Conservation (phyloP, 1,284 basidiomycete species). For the Cutaneotrichosporon cutaneum region DNA sequence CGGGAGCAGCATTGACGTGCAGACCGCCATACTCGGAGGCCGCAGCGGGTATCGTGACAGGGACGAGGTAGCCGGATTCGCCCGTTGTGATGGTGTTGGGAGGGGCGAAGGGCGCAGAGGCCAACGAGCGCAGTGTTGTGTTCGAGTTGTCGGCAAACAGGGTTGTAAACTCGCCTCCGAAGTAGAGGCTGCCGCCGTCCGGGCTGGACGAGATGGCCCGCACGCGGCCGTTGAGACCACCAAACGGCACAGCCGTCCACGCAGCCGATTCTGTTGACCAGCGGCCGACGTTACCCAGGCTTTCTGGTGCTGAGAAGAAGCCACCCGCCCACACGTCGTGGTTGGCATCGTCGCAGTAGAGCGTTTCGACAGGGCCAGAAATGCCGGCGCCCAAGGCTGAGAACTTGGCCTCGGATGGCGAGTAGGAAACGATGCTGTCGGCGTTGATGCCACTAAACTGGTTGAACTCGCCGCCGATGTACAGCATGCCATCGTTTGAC, state of each 20-base stretch:
- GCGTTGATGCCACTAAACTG: constrained; percentile 32
- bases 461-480: constrained; percentile 47
- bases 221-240: constrained; percentile 77
- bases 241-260: constrained; percentile 67
- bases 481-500: constrained; percentile 39
- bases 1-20: constrained; percentile 69
- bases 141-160: constrained; percentile 59
- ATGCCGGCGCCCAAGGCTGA: constrained; percentile 42
- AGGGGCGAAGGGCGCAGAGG: constrained; percentile 43
- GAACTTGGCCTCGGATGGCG: constrained; percentile 31
- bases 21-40: constrained; percentile 51
- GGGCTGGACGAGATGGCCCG: constrained; percentile 72
- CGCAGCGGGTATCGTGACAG: constrained; percentile 66
- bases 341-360: constrained; percentile 76
- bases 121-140: constrained; percentile 69
- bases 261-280: constrained; percentile 70
- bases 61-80: constrained; percentile 86
- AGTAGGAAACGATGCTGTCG: constrained; percentile 42
- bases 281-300: constrained; percentile 67
- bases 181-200: constrained; percentile 72
- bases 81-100: constrained; percentile 67
- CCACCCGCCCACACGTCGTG: constrained; percentile 83
- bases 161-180: constrained; percentile 84
- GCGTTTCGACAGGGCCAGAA: constrained; percentile 67
- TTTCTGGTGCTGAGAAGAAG: constrained; percentile 59